Evolutionary conservation across 257 asterid species (phyloP).

Genomic region (Ilex aquifolium): DNA sequence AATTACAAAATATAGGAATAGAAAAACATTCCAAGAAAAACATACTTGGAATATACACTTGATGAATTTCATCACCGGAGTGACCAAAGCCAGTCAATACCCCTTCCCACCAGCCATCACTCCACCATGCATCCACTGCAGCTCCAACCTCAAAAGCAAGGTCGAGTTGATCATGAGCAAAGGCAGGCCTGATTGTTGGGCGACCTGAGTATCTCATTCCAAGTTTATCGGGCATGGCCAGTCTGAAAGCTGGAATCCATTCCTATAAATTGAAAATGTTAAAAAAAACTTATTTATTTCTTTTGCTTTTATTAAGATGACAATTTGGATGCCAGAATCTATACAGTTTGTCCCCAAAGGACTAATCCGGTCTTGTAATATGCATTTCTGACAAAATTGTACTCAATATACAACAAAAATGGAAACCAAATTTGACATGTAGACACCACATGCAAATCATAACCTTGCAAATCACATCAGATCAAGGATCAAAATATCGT

Average conservation of each 20-base stretch:
- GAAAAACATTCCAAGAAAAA: not conserved
- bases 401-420: no score
- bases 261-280: constrained; percentile 43
- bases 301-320: no score
- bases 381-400: no score
- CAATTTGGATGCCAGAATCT: no score
- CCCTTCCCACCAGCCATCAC: constrained; percentile 99
- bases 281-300: not conserved
- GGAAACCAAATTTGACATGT: no score
- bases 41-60: constrained; percentile 78
- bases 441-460: no score
- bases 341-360: no score
- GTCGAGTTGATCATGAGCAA: constrained; percentile 25
- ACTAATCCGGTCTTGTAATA: no score
- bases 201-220: constrained; percentile 73
- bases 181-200: constrained; percentile 63
- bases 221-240: constrained; percentile 75
- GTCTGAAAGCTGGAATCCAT: constrained; percentile 69
- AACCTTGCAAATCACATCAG: no score
- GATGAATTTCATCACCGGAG: constrained; percentile 36
- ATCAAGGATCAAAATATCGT: no score
- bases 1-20: not conserved
- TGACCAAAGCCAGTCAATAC: constrained; percentile 37
- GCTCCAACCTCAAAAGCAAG: constrained; percentile 53
- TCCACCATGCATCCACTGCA: constrained; percentile 95